phyloP scores from a whole-genome alignment of 2,329 filamentous ascomycete genomes.

The Pseudocercospora cruenta region DNA sequence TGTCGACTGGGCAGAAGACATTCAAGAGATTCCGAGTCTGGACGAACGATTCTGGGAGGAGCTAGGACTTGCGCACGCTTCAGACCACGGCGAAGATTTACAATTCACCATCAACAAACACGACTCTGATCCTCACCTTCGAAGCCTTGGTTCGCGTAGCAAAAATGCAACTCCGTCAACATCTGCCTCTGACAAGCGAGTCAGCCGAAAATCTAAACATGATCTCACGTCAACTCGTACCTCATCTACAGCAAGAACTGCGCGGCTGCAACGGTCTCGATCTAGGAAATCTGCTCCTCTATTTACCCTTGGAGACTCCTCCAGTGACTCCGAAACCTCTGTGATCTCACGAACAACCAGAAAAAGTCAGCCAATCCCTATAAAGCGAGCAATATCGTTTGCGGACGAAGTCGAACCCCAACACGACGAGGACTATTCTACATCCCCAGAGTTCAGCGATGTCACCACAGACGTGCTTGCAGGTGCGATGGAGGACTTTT shows the following conservation, averaged over 20 bases:
- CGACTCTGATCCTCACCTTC: neutral
- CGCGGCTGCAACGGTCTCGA: neutral
- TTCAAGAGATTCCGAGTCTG: neutral
- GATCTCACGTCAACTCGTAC: neutral
- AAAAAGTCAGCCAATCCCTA: neutral
- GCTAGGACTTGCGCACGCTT: neutral
- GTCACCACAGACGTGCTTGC: neutral
- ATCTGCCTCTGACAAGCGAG: neutral
- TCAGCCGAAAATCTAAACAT: neutral
- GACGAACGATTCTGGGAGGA: neutral
- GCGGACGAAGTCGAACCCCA: neutral
- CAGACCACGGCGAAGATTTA: neutral
- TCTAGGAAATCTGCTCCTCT: neutral
- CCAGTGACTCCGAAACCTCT: neutral
- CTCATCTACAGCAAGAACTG: neutral
- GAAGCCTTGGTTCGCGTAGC: neutral
- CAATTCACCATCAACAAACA: neutral
- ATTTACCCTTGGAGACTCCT: neutral
- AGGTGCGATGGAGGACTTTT: neutral
- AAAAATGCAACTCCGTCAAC: neutral
- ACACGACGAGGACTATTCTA: neutral
- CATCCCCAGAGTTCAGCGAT: neutral
- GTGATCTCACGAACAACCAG: neutral
- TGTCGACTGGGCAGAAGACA: slow-evolving; percentile 1
- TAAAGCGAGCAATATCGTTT: neutral